A percentile compares a stretch with the other conserved stretches of the same genome.
These are phyloP conservation scores for Simplicillium aogashimaense DNA, from an alignment of 2,329 filamentous ascomycete genomes.

Conservation along the genomic window DNA sequence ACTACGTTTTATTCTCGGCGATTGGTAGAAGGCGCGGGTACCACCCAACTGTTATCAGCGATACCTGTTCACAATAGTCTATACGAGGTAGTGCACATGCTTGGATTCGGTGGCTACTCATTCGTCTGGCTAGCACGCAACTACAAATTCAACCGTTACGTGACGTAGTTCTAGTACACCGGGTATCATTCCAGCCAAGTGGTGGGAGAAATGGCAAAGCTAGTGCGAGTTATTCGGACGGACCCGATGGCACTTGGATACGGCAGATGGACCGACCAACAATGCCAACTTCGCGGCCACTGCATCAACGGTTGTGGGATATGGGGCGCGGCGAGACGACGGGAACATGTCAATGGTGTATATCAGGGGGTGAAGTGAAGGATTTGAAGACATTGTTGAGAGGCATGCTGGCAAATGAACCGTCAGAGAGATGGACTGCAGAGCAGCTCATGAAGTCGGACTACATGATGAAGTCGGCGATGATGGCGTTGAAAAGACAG, in stretches of 20 bases:
- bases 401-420: conserved; percentile 7
- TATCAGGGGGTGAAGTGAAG: conserved; percentile 6
- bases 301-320: conserved; percentile 9
- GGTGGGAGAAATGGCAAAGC: conserved; percentile 12
- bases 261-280: conserved; percentile 3
- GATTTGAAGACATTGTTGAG: conserved; percentile 6
- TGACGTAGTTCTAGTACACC: conserved; percentile 14
- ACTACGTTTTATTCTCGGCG: no score
- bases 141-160: conserved; percentile 12
- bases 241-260: conserved; percentile 8
- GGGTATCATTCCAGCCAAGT: conserved; percentile 10
- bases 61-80: conserved; percentile 19
- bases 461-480: conserved; percentile 8
- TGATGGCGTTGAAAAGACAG: conserved; percentile 6
- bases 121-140: conserved; percentile 30
- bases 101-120: conserved; percentile 25
- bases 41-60: conserved; percentile 23
- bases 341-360: conserved; percentile 8
- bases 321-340: conserved; percentile 8
- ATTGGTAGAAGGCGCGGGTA: no score
- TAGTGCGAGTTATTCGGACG: conserved; percentile 8
- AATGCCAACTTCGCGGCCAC: conserved; percentile 7
- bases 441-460: conserved; percentile 8
- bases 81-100: conserved; percentile 24
- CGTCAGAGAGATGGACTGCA: conserved; percentile 4